Evolutionary conservation across 2,329 filamentous ascomycete species (phyloP), one percentile per base, ranked within the genome.

Genomic region (Davidsoniella neocaledoniae): DNA sequence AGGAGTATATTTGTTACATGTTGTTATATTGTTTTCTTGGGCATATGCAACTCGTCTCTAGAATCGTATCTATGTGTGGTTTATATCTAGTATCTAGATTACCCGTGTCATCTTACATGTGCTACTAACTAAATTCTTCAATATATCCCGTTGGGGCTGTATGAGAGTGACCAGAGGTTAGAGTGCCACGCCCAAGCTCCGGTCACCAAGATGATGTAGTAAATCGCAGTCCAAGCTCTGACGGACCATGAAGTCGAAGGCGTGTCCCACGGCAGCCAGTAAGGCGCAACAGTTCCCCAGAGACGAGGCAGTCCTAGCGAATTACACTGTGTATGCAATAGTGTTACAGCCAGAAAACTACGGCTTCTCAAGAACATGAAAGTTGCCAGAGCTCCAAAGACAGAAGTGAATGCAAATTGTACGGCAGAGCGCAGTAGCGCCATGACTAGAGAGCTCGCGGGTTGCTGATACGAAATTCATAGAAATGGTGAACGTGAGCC

Each of bases 401-500:
- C 64, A 5, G 86, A 88, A 0, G 91, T 98, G 64, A 94, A 98
- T 3, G 74, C 70, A 58, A 98, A 82, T 62, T 96, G 91, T 56
- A 96, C 73, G 9, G 87, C 56, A 2, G 86, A 86, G 46, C 86
- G 79, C 25, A 83, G 60, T 5, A 91, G 59, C 5, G 82, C 78
- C 2, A 76, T 70, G 1, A 71, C 56, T 10, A 80, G 60, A 0
- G 84, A 75, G 81, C 78, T 54, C 77, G 70, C 7, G 86, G 85
- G 58, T 93, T 78, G 1, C 83, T 85, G 51, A 94, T 70, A 51
- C 83, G 76, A 64, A 94, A 94, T 66, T 96, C 91, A 68, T 94
- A 94, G 63, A 94, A 86, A 66, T 98, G 91, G 65, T 98, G 90
- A 44, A 94, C 66, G 66, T 98, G 91, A 6, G 91, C 88, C 42